Evolutionary conservation across 495 filamentous ascomycete genomes (phyloP).

Genomic region (Aspergillus biplanus): DNA sequence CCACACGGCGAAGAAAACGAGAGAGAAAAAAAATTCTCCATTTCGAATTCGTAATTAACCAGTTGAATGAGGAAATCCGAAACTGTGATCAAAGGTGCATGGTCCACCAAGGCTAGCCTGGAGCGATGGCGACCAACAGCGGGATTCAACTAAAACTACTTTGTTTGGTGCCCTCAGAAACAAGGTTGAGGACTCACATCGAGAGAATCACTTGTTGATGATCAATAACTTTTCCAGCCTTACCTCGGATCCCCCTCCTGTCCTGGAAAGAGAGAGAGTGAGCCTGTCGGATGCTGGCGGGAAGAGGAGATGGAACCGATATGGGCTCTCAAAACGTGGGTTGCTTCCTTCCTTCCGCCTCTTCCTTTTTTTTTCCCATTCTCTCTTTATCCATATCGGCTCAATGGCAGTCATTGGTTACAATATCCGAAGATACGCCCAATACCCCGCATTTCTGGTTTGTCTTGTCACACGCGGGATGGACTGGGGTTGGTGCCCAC

Average conservation of each 20-base stretch:
- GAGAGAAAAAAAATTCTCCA: background rate
- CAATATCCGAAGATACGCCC: background rate
- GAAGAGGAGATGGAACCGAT: background rate
- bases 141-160: background rate
- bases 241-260: background rate
- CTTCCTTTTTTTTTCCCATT: background rate
- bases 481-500: slow-evolving; percentile 7
- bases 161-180: background rate
- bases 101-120: background rate
- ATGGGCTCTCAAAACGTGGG: background rate
- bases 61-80: slow-evolving; percentile 10
- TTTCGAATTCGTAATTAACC: slow-evolving; percentile 8
- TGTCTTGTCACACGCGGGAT: slow-evolving; percentile 20
- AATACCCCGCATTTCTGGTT: slow-evolving; percentile 22
- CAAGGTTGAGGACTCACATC: background rate
- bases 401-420: slow-evolving; percentile 12
- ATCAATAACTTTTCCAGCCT: slow-evolving; percentile 2
- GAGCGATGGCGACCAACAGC: background rate
- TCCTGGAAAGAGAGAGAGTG: background rate
- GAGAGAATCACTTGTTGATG: background rate
- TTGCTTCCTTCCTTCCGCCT: background rate
- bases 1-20: background rate
- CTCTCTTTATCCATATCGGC: slow-evolving; percentile 6
- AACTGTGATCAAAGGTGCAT: background rate
- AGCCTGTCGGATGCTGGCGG: background rate